phyloP scores from a whole-genome alignment of 495 filamentous ascomycete species.

The Lophiotrema nucula region DNA sequence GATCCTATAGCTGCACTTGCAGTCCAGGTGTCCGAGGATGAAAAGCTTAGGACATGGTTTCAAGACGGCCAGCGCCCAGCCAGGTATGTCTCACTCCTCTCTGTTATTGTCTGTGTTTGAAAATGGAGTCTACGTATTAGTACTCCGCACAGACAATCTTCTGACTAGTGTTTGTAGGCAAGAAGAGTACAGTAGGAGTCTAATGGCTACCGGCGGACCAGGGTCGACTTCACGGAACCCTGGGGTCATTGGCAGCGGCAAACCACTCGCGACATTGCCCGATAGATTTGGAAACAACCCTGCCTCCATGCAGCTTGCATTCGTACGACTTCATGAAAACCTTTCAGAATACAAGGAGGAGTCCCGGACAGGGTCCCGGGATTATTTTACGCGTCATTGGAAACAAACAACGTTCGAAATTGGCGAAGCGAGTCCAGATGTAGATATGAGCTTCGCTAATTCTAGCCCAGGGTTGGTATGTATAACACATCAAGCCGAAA shows the following conservation, averaged over 20 bases:
- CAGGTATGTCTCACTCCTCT: too few relatives aligned
- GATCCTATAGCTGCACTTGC: constrained; percentile 14
- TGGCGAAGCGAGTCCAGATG: constrained; percentile 27
- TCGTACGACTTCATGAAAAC: constrained; percentile 23
- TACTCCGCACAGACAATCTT: background rate
- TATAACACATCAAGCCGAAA: too few relatives aligned
- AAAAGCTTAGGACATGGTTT: constrained; percentile 38
- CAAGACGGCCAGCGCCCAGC: constrained; percentile 32
- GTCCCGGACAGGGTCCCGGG: background rate
- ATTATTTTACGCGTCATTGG: constrained; percentile 18
- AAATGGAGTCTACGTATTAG: too few relatives aligned
- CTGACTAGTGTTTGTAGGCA: background rate
- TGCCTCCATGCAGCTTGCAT: too few relatives aligned
- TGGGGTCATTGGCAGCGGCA: constrained; percentile 7
- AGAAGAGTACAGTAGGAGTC: background rate
- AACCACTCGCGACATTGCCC: background rate
- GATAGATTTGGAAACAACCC: constrained; percentile 4
- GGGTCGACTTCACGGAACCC: background rate
- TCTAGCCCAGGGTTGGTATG: too few relatives aligned
- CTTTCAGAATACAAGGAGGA: constrained; percentile 22
- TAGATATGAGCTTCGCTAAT: constrained; percentile 34
- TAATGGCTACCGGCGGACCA: background rate
- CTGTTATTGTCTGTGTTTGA: too few relatives aligned
- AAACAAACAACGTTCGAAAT: constrained; percentile 19
- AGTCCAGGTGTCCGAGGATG: constrained; percentile 9